Evolutionary conservation across 73 alveolate species (phyloP), one percentile per base, ranked within the genome.

Genomic region (Uronychia setigera): DNA sequence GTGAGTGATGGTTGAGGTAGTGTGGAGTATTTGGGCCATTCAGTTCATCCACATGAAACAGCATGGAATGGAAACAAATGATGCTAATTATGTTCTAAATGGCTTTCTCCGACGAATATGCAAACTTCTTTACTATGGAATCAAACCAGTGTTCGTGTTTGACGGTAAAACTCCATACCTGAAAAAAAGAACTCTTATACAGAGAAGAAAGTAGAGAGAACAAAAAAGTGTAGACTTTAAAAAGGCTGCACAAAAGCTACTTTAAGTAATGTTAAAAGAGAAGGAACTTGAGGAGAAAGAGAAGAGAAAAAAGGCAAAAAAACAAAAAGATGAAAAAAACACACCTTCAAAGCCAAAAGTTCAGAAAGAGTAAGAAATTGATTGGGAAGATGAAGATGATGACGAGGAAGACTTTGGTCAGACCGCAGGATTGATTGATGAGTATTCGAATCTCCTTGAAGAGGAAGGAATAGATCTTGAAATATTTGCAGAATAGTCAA

Each of bases 141-240:
- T 94, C 26, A 94, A 94, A 74, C 98, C 98, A 19, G 93, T 94
- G 26, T 94, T 94, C 81, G 98, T 94, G 29, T 94, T 94, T 83
- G 98, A 94, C 90, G 98, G 98, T 14, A 80, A 84, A 26, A 87
- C 98, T 26, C 98, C 98, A 0, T 89, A 81, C 29, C 79, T 94
- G 31, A 94, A 94, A 84, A 84, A 92, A 80, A 58, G 85, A 59
- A 89, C 96, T 26, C 79, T 92, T 59, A 79, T 82, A 35, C 74
- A 59, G 28, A 87, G 94, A 30, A 27, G 35, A 58, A 35, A 77
- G 85, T 31, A 59, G 77, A 85, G 94, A 60, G 74, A 90, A 35
- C 75, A 28, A 35, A 33, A 67, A 32, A 31, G 83, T 58, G 82
- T 88, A 75, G 92, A 92, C 74, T 83, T 79, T 59, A 89, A 81